Evolutionary conservation across 768 basidiomycete genomes (phyloP).

Genomic region (Aureoboletus auriporus): DNA sequence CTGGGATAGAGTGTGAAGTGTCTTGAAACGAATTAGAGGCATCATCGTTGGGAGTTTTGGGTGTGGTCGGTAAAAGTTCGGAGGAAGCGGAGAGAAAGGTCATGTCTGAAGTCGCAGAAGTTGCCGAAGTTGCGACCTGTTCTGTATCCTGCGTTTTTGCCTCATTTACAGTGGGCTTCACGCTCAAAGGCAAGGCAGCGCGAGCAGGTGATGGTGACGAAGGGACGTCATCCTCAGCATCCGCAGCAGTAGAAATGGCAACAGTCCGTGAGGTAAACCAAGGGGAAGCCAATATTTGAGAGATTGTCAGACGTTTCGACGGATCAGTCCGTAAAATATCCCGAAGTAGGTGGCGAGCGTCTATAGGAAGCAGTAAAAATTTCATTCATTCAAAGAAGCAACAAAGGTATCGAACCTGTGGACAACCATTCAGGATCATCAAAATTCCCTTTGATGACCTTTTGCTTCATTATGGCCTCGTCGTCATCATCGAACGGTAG

Average conservation of each 20-base stretch:
- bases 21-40: slow-evolving; percentile 41
- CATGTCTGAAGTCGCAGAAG: slow-evolving; percentile 34
- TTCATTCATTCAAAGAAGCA: neutral
- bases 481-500: slow-evolving; percentile 91
- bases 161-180: slow-evolving; percentile 13
- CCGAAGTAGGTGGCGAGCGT: slow-evolving; percentile 80
- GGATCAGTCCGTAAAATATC: slow-evolving; percentile 77
- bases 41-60: slow-evolving; percentile 54
- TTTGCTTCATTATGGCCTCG: slow-evolving; percentile 74
- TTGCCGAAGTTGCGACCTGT: slow-evolving; percentile 44
- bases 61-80: slow-evolving; percentile 45
- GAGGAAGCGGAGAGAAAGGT: slow-evolving; percentile 55
- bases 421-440: slow-evolving; percentile 94
- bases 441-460: slow-evolving; percentile 82
- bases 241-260: slow-evolving; percentile 1
- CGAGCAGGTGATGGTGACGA: slow-evolving; percentile 31
- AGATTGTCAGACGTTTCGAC: slow-evolving; percentile 68
- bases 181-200: slow-evolving; percentile 26
- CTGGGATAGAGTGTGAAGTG: slow-evolving; percentile 11
- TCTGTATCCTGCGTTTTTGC: slow-evolving; percentile 20
- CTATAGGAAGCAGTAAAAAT: slow-evolving; percentile 38
- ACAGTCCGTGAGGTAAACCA: slow-evolving; percentile 64
- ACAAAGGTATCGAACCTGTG: slow-evolving; percentile 48
- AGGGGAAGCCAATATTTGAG: slow-evolving; percentile 78
- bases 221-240: slow-evolving; percentile 18